Conservation (phyloP, 805 yeast species). For the Candida coquimbonensis region DNA sequence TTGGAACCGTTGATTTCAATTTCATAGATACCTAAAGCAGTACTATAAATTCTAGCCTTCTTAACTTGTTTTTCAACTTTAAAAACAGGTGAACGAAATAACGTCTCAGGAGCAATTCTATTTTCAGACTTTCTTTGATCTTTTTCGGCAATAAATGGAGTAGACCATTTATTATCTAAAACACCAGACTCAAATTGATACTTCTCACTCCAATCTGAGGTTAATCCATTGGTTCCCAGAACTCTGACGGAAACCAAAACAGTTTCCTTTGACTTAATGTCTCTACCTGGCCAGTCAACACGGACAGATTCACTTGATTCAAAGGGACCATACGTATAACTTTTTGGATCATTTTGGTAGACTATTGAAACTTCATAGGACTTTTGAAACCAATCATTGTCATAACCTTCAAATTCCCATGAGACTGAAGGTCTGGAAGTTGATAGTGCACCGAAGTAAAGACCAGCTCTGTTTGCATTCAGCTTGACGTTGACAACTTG, state of each 20-base stretch:
- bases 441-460: slow-evolving; percentile 5
- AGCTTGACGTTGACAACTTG: slow-evolving; percentile 1
- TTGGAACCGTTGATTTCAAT: slow-evolving; percentile 11
- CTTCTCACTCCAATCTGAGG: slow-evolving; percentile 8
- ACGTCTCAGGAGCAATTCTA: slow-evolving; percentile 9
- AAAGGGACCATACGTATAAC: background rate
- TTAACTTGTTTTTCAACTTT: slow-evolving; percentile 1
- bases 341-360: slow-evolving; percentile 2
- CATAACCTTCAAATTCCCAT: slow-evolving; percentile 11
- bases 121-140: slow-evolving; percentile 6
- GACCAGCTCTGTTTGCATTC: slow-evolving; percentile 3
- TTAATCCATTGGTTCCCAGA: slow-evolving; percentile 9
- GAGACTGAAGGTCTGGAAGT: slow-evolving; percentile 6
- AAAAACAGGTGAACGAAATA: slow-evolving; percentile 12
- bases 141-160: slow-evolving; percentile 7
- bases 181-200: slow-evolving; percentile 4
- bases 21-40: slow-evolving; percentile 14
- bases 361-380: slow-evolving; percentile 2
- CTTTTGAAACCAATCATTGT: slow-evolving; percentile 10
- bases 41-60: slow-evolving; percentile 9
- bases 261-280: slow-evolving; percentile 5
- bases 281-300: slow-evolving; percentile 10
- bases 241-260: slow-evolving; percentile 7
- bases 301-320: slow-evolving; percentile 2
- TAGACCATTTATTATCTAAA: slow-evolving; percentile 9